Conservation (phyloP, 768 basidiomycete species). For the Serendipita vermifera region DNA sequence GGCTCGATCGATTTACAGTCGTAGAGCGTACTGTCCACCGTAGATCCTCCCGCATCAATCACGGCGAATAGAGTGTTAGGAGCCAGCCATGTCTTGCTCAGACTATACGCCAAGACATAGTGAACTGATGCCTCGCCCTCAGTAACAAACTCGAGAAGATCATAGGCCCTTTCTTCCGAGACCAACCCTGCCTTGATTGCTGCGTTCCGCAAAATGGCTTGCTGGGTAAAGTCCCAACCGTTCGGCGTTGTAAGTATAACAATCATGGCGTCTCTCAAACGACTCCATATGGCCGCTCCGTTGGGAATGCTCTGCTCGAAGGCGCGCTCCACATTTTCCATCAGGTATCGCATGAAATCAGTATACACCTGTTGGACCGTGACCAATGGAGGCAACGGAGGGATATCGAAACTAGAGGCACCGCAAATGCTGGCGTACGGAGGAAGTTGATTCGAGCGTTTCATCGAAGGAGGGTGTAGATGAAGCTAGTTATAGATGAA, state of each 20-base stretch:
- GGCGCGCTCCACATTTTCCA: constrained; percentile 15
- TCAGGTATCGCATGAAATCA: constrained; percentile 21
- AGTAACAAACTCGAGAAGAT: constrained; percentile 19
- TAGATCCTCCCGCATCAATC: no score
- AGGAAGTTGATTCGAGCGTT: no score
- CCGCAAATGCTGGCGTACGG: no score
- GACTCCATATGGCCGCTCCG: no score
- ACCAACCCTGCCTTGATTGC: constrained; percentile 19
- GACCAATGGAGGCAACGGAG: constrained; percentile 15
- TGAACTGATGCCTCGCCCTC: constrained; percentile 9
- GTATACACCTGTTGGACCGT: constrained; percentile 18
- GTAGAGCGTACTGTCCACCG: no score
- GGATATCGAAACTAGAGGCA: not conserved
- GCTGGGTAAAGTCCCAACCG: constrained; percentile 18
- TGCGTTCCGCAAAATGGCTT: constrained; percentile 19
- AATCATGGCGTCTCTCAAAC: constrained; percentile 16
- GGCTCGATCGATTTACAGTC: no score
- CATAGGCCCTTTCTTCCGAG: constrained; percentile 1
- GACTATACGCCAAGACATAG: no score
- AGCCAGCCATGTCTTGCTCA: no score
- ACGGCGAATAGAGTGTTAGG: no score
- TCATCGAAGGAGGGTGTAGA: no score
- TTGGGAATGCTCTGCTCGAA: constrained; percentile 17
- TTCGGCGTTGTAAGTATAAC: constrained; percentile 20
- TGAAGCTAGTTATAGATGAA: no score